phyloP scores from a whole-genome alignment of 495 filamentous ascomycete species.

The Staphylotrichum longicolle region DNA sequence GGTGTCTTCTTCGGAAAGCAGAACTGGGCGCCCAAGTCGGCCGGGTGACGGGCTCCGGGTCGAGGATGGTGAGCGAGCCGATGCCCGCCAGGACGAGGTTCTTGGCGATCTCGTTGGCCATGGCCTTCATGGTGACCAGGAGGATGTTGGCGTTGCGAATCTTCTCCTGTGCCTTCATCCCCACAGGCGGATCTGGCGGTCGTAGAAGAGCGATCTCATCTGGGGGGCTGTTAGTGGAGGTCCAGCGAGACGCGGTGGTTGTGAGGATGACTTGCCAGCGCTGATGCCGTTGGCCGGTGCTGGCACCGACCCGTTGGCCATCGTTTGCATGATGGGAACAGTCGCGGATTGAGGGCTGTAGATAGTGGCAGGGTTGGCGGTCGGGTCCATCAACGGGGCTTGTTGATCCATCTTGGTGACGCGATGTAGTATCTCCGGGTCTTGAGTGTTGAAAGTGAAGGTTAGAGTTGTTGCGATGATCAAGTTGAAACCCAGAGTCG shows the following conservation, averaged over 20 bases:
- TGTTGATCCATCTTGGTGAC: slow-evolving; percentile 5
- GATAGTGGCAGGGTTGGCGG: background rate
- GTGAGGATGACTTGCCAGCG: slow-evolving; percentile 28
- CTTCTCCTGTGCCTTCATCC: slow-evolving; percentile 85
- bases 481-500: too few relatives aligned
- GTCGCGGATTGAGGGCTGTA: background rate
- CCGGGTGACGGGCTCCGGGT: slow-evolving; percentile 71
- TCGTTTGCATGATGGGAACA: background rate
- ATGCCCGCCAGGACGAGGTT: slow-evolving; percentile 96
- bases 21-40: slow-evolving; percentile 86
- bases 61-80: slow-evolving; percentile 84
- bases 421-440: too few relatives aligned
- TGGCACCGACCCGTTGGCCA: background rate
- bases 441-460: background rate
- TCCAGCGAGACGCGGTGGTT: background rate
- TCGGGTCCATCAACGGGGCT: background rate
- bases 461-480: too few relatives aligned
- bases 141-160: slow-evolving; percentile 90
- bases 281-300: slow-evolving; percentile 16
- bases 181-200: slow-evolving; percentile 98
- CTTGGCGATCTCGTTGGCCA: slow-evolving; percentile 95
- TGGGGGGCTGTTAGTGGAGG: slow-evolving; percentile 33
- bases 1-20: slow-evolving; percentile 63
- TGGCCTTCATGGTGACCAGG: slow-evolving; percentile 79
- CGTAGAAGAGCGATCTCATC: slow-evolving; percentile 98